Base-by-base conservation (phyloP, 2,329 filamentous ascomycete genomes). In the Fusarium sp. region DNA sequence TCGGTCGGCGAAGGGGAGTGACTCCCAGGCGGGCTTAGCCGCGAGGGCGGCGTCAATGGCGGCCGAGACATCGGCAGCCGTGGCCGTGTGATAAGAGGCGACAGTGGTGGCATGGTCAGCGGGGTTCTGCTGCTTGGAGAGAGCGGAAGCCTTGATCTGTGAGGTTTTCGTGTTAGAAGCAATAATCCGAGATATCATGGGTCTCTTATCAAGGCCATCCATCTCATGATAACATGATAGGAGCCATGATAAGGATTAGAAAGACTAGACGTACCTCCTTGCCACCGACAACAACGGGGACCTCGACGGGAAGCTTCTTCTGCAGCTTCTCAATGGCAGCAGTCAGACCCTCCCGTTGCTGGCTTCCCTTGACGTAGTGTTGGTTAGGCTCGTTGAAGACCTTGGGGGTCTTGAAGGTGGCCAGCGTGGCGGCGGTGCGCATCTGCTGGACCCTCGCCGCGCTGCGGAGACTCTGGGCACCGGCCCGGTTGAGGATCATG, bases 331-430 rank as follows among this genome's bases (percentile, higher is more conserved):
- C 89, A 29, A 98, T 84, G 20, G 95, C 94, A 56, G 92, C 90
- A 56, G 91, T 89, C 59, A 99, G 89, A 73, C 91, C 92, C 77
- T 92, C 89, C 70, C 96, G 90, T 80, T 98, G 93, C 27, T 91
- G 83, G 2, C 95, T 96, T 69, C 92, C 94, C 82, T 96, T 96
- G 72, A 88, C 88, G 82, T 98, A 99, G 84, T 96, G 93, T 86
- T 97, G 93, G 82, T 98, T 99, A n/a, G 94, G 94, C 86, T 99
- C 96, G 81, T 99, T 99, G 81, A 90, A 87, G 77, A 98, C 90
- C 72, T 91, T 91, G 58, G 96, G 96, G 60, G 95, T 90, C 86
- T 94, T 96, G 89, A 98, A 98, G 70, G 91, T 88, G 58, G 95
- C 95, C 73, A 97, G 87, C 9, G 91, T 92, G 66, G 91, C 84